These are phyloP conservation scores for Mycosphaerella arachidis DNA, from an alignment of 2,329 filamentous ascomycete species.

Conservation along the genomic window DNA sequence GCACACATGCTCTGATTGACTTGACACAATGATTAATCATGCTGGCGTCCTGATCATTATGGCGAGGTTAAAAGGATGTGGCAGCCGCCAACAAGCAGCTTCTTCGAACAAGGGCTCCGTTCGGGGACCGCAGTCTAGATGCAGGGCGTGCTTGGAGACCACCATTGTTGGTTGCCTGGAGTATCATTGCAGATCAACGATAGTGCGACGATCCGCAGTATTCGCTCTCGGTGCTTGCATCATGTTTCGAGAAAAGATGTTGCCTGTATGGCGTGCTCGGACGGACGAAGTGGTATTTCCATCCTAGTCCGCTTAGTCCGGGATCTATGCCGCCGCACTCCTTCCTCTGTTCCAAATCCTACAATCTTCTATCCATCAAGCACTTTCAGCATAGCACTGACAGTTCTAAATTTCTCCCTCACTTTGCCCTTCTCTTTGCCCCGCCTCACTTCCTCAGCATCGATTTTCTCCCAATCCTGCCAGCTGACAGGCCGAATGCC, in stretches of 20 bases:
- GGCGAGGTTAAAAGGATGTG: too few species aligned
- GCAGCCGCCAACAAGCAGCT: neutral
- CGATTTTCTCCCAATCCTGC: conserved; percentile 82
- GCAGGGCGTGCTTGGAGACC: too few species aligned
- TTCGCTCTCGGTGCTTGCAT: neutral
- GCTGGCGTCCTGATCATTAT: too few species aligned
- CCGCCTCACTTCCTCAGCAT: conserved; percentile 65
- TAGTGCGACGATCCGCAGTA: too few species aligned
- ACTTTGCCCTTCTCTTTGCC: conserved; percentile 68
- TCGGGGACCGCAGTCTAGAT: neutral
- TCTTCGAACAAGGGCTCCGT: neutral
- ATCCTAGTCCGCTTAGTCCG: neutral
- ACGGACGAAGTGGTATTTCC: neutral
- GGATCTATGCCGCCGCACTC: neutral
- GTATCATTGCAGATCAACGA: too few species aligned
- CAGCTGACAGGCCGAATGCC: conserved; percentile 66
- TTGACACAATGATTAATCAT: too few species aligned
- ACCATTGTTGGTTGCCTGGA: too few species aligned
- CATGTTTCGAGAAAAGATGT: neutral
- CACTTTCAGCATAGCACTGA: conserved; percentile 55
- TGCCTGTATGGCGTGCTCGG: neutral
- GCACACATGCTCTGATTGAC: too few species aligned
- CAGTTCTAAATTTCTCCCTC: conserved; percentile 62
- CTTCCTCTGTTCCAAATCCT: neutral
- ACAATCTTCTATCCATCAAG: conserved; percentile 29